Base-by-base conservation (phyloP, 805 yeast genomes). In the Saturnispora sanitii region DNA sequence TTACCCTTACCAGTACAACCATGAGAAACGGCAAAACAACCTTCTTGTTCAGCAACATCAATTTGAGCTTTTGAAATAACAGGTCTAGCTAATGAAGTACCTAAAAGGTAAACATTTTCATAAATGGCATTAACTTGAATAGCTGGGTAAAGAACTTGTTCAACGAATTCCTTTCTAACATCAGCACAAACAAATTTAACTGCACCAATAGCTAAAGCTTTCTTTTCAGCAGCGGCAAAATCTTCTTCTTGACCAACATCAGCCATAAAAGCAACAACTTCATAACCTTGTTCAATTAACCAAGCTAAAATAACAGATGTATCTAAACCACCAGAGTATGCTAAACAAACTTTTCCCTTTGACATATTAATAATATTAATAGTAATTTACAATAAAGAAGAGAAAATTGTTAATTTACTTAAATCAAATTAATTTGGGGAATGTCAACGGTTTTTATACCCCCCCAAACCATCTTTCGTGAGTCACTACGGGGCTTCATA, bases 1-100 rank as follows among this genome's bases (percentile, higher is more conserved):
- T 92, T 92, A 70, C 99, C 99, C 72, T 92, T 92, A 70, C 99
- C 99, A 52, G 99, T 92, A 71, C 98, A 92, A 49, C 99, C 99
- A 66, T 92, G 99, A 37, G 95, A 79, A 37, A 92, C 98, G 40
- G 97, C 97, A 56, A 90, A 87, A 74, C 98, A 92, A 50, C 96
- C 96, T 66, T 92, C 94, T 57, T 83, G 75, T 69, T 87, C 94
- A 48, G 99, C 99, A 49, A 86, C 96, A 57, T 82, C 75, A 62
- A 92, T 92, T 70, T 92, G 98, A 38, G 98, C 98, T 68, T 88
- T 80, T 43, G 99, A 96, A 65, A 92, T 92, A 43, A 90, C 95
- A 28, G 99, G 99, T 72, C 99, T 83, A 39, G 99, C 99, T 58
- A 92, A 73, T 12, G 99, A 87, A 44, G 99, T 92, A 58, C 99